These are phyloP conservation scores for Apiospora malaysiana DNA, from an alignment of 2,329 filamentous ascomycete genomes.

Conservation along the genomic window DNA sequence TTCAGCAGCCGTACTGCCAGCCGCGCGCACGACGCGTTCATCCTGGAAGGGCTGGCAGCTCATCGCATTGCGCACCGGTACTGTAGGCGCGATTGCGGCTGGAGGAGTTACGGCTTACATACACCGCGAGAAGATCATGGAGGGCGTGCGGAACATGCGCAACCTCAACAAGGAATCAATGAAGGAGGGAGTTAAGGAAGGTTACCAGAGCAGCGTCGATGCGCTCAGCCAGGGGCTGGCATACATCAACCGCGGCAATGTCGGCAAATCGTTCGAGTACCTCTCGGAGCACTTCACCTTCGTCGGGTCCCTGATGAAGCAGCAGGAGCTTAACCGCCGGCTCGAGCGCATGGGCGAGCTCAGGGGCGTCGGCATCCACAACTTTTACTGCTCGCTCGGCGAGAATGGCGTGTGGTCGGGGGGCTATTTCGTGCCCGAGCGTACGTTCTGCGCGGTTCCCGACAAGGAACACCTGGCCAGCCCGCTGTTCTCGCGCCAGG, in stretches of 20 bases:
- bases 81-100: conserved; percentile 79
- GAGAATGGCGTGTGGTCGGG: conserved; percentile 70
- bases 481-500: conserved; percentile 54
- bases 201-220: conserved; percentile 56
- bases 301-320: conserved; percentile 78
- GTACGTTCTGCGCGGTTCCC: conserved; percentile 81
- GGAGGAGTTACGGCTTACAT: conserved; percentile 83
- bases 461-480: conserved; percentile 51
- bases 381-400: conserved; percentile 79
- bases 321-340: conserved; percentile 72
- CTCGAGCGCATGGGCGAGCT: conserved; percentile 67
- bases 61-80: conserved; percentile 80
- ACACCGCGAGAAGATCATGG: conserved; percentile 71
- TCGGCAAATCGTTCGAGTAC: conserved; percentile 76
- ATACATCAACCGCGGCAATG: conserved; percentile 63
- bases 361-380: conserved; percentile 70
- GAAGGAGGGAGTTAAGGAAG: conserved; percentile 51
- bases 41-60: conserved; percentile 61
- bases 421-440: conserved; percentile 65
- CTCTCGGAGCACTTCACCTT: conserved; percentile 85
- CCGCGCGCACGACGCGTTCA: conserved; percentile 31
- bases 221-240: conserved; percentile 59
- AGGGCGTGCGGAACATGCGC: conserved; percentile 53
- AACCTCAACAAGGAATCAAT: conserved; percentile 55
- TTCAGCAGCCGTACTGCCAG: conserved; percentile 45